Percentiles rank a stretch among this genome's conserved stretches.
These are phyloP conservation scores for Leccinum fibrillosum DNA, from an alignment of 768 basidiomycete genomes.

Conservation along the genomic window DNA sequence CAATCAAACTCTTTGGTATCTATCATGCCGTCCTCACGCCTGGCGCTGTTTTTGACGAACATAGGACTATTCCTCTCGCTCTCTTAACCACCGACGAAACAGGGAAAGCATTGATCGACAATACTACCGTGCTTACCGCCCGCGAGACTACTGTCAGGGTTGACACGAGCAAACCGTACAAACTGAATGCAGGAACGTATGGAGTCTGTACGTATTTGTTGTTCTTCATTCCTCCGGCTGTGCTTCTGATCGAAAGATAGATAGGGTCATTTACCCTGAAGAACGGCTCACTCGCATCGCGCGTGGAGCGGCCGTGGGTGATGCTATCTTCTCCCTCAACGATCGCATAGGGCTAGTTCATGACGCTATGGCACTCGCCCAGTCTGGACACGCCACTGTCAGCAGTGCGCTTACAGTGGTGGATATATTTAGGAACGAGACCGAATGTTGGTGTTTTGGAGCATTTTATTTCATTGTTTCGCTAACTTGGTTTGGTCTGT, in stretches of 20 bases:
- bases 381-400: slow-evolving; percentile 74
- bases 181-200: slow-evolving; percentile 84
- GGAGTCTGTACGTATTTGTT: slow-evolving; percentile 74
- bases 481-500: slow-evolving; percentile 4
- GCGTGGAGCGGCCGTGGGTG: slow-evolving; percentile 64
- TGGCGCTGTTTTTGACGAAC: background rate
- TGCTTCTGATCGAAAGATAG: slow-evolving; percentile 34
- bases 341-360: slow-evolving; percentile 89
- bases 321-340: slow-evolving; percentile 68
- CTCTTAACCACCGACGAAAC: slow-evolving; percentile 58
- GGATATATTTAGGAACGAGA: slow-evolving; percentile 65
- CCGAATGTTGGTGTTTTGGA: slow-evolving; percentile 56
- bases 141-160: slow-evolving; percentile 67
- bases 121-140: slow-evolving; percentile 58
- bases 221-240: background rate
- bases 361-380: slow-evolving; percentile 77
- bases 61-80: slow-evolving; percentile 78
- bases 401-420: slow-evolving; percentile 77
- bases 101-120: slow-evolving; percentile 60
- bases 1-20: slow-evolving; percentile 83
- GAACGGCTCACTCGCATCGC: slow-evolving; percentile 79
- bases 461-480: background rate
- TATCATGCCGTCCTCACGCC: background rate
- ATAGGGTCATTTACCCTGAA: slow-evolving; percentile 83
- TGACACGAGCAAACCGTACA: slow-evolving; percentile 78